Conservation (phyloP, 192 early-diverging fungal genomes). For the Entophlyctis helioformis region DNA sequence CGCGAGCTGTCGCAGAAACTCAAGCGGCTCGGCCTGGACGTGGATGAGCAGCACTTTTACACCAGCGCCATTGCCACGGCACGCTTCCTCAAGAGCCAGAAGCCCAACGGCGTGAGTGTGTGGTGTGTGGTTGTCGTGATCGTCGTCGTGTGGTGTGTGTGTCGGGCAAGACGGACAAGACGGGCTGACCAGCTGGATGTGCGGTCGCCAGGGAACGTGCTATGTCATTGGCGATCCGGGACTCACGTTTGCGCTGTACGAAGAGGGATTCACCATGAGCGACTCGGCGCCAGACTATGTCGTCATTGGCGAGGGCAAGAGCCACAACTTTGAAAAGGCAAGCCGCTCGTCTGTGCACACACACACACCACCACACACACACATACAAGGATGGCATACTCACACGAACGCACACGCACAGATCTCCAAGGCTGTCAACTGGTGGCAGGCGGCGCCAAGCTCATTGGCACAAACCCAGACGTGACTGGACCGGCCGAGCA, state of each 20-base stretch:
- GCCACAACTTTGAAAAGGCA: slow-evolving; percentile 39
- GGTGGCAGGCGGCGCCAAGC: slow-evolving; percentile 37
- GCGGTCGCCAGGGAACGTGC: slow-evolving; percentile 6
- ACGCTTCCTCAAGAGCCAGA: slow-evolving; percentile 39
- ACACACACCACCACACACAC: too few relatives aligned
- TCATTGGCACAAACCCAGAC: slow-evolving; percentile 56
- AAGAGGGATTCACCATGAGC: slow-evolving; percentile 47
- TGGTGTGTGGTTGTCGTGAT: too few relatives aligned
- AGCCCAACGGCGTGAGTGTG: slow-evolving; percentile 22
- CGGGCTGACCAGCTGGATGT: too few relatives aligned
- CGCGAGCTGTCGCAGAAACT: slow-evolving; percentile 45
- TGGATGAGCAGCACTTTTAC: slow-evolving; percentile 39
- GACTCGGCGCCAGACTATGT: slow-evolving; percentile 43
- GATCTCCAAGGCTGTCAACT: slow-evolving; percentile 41
- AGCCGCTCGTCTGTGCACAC: too few relatives aligned
- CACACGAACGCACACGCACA: too few relatives aligned
- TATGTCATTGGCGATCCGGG: slow-evolving; percentile 53
- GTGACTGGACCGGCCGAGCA: slow-evolving; percentile 34
- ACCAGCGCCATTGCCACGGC: slow-evolving; percentile 46
- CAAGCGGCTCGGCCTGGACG: slow-evolving; percentile 34
- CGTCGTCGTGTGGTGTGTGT: too few relatives aligned
- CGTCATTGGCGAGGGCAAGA: slow-evolving; percentile 42
- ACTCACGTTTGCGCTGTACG: slow-evolving; percentile 43
- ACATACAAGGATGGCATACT: too few relatives aligned
- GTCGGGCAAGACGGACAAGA: too few relatives aligned